These are phyloP conservation scores for Cyphellophora attinorum DNA, from an alignment of 2,329 filamentous ascomycete species.

Conservation along the genomic window DNA sequence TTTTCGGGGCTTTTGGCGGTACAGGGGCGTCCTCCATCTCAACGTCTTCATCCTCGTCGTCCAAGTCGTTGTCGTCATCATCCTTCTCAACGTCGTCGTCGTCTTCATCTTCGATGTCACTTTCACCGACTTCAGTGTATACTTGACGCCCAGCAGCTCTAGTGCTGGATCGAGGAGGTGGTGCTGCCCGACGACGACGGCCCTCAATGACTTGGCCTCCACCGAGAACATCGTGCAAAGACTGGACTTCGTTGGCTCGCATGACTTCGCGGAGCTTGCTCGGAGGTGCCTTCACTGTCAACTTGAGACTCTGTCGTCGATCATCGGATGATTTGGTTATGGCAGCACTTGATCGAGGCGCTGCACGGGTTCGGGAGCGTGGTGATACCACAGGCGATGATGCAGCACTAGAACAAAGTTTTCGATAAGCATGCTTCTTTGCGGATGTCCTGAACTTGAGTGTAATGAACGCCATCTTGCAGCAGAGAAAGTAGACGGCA, in stretches of 20 bases:
- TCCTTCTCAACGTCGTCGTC: conserved; percentile 30
- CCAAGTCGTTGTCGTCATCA: conserved; percentile 27
- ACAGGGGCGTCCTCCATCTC: conserved; percentile 35
- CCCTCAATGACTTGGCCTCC: conserved; percentile 36
- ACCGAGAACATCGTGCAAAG: conserved; percentile 32
- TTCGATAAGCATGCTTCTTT: no score
- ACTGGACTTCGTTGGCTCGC: conserved; percentile 19
- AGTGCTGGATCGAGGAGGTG: conserved; percentile 20
- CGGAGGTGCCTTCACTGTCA: conserved; percentile 41
- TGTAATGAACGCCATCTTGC: background rate
- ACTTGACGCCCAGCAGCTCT: conserved; percentile 32
- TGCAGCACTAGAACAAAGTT: background rate
- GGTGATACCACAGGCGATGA: background rate
- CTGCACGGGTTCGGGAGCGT: background rate
- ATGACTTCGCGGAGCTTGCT: conserved; percentile 40
- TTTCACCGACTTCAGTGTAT: conserved; percentile 25
- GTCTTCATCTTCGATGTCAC: conserved; percentile 35
- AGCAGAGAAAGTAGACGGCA: no score
- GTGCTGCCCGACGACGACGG: conserved; percentile 29
- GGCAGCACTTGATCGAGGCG: background rate
- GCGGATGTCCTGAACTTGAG: background rate
- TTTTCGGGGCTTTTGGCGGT: conserved; percentile 16
- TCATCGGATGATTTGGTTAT: background rate
- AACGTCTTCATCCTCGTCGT: conserved; percentile 28
- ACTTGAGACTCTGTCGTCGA: conserved; percentile 27